Base-by-base conservation (phyloP, 2,329 filamentous ascomycete species). In the Ceratocystis eucalypticola region DNA sequence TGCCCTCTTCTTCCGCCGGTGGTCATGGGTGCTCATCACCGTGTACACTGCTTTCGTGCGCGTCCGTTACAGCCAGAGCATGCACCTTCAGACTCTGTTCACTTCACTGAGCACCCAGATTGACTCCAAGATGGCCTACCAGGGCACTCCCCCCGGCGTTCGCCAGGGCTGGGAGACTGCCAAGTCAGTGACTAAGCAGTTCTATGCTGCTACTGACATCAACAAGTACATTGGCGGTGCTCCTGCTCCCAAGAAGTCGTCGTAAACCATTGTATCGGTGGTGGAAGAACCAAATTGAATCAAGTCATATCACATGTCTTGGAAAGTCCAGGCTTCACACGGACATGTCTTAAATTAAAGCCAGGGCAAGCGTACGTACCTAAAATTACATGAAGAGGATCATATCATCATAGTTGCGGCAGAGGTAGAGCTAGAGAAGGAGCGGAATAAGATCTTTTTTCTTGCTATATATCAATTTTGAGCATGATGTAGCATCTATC, bases 31-130 rank as follows among this genome's bases (percentile, higher is more conserved):
- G 73, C 81, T 97, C 64, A 78, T 99, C 69, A 79, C 79, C 69
- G 76, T 96, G 75, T 99, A 97, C 84, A 91, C 91, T 70, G 83
- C 86, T 71, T 99, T 99, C 83, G 85, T 97, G 75, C 90, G 94
- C 71, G 89, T 92, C 53, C 87, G 94, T 73, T 93, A 88, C 78
- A 81, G 87, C 67, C 93, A 97, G 82, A 96, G 91, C 83, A 84
- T 80, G 70, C 96, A 97, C 74, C 89, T 97, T n/a, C 90, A 96
- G 80, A 84, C 82, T 72, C 86, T 89, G 61, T 87, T 96, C 73
- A 79, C 81, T 70, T 83, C 88, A 71, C 77, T 93, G 66, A 85
- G 84, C 72, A 85, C 88, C 65, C 84, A 89, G 71, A 80, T 93
- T 69, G 93, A 97, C 76, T 88, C 88, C 69, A 80, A 91, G 62